These are phyloP conservation scores for Trichomonascaceae sp. DNA, from an alignment of 1,139 yeast species.

Conservation along the genomic window DNA sequence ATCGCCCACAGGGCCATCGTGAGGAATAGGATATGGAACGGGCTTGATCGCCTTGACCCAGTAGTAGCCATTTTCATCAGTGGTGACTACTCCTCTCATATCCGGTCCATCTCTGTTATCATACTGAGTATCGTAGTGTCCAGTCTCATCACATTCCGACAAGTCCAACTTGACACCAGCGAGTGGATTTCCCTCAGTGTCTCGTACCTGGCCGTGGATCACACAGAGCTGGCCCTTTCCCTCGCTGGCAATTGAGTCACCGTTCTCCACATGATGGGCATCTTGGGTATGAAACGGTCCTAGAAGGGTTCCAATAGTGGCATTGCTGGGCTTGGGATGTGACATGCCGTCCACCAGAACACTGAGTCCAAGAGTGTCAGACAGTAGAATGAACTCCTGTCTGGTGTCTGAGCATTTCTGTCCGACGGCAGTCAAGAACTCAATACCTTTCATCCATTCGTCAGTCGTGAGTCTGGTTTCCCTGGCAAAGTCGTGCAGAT, in stretches of 20 bases:
- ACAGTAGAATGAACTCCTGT: conserved; percentile 25
- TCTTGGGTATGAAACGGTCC: conserved; percentile 30
- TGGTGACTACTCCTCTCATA: conserved; percentile 25
- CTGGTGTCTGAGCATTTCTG: conserved; percentile 24
- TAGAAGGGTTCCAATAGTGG: conserved; percentile 25
- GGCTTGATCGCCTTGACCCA: conserved; percentile 25
- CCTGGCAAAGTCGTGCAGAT: conserved; percentile 26
- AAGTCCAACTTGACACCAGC: conserved; percentile 15
- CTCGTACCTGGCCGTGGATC: conserved; percentile 19
- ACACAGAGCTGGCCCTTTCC: conserved; percentile 24
- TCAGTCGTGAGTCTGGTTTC: conserved; percentile 26
- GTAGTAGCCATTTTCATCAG: conserved; percentile 23
- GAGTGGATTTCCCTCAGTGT: conserved; percentile 23
- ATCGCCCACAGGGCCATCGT: conserved; percentile 31
- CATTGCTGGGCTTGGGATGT: conserved; percentile 25
- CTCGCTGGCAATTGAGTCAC: conserved; percentile 21
- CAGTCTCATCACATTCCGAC: conserved; percentile 18
- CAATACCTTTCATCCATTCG: conserved; percentile 25
- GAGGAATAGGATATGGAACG: conserved; percentile 30
- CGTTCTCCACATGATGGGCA: conserved; percentile 21
- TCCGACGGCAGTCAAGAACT: conserved; percentile 24
- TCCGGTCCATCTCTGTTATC: conserved; percentile 24
- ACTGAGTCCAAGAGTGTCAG: conserved; percentile 25
- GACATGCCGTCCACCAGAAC: conserved; percentile 25
- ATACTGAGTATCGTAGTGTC: conserved; percentile 29